Evolutionary conservation across 805 yeast species (phyloP).

Genomic region (Debaryomyces tyrocola): DNA sequence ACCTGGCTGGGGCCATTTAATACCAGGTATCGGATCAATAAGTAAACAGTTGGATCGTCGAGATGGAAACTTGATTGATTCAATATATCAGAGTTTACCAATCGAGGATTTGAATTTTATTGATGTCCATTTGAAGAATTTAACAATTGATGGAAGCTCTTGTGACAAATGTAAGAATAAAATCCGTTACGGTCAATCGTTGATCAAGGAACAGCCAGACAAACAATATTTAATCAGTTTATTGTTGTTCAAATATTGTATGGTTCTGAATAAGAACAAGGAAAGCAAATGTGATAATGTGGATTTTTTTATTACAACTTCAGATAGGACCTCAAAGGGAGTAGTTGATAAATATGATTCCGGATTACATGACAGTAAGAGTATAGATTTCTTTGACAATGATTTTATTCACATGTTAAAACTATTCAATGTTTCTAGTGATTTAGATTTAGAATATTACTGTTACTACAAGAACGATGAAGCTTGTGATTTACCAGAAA

Average conservation of each 20-base stretch:
- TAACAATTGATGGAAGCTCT: constrained; percentile 32
- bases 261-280: constrained; percentile 23
- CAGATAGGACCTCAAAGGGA: constrained; percentile 16
- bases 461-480: constrained; percentile 47
- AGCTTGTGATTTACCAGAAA: constrained; percentile 52
- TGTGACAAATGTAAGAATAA: constrained; percentile 39
- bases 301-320: constrained; percentile 39
- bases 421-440: constrained; percentile 36
- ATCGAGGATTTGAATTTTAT: constrained; percentile 29
- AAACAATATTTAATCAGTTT: constrained; percentile 36
- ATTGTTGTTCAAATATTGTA: constrained; percentile 36
- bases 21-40: constrained; percentile 26
- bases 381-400: constrained; percentile 36
- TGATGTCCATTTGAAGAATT: constrained; percentile 23
- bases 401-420: constrained; percentile 39
- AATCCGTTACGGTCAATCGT: constrained; percentile 26
- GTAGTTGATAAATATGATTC: constrained; percentile 19
- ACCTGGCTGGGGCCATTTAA: constrained; percentile 8
- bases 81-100: constrained; percentile 23
- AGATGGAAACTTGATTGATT: constrained; percentile 20
- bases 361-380: constrained; percentile 20
- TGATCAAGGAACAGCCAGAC: constrained; percentile 28
- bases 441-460: constrained; percentile 46
- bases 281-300: constrained; percentile 33
- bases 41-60: constrained; percentile 21